These are phyloP conservation scores for Diaporthe humulicola DNA, from an alignment of 2,329 filamentous ascomycete species.

Conservation along the genomic window DNA sequence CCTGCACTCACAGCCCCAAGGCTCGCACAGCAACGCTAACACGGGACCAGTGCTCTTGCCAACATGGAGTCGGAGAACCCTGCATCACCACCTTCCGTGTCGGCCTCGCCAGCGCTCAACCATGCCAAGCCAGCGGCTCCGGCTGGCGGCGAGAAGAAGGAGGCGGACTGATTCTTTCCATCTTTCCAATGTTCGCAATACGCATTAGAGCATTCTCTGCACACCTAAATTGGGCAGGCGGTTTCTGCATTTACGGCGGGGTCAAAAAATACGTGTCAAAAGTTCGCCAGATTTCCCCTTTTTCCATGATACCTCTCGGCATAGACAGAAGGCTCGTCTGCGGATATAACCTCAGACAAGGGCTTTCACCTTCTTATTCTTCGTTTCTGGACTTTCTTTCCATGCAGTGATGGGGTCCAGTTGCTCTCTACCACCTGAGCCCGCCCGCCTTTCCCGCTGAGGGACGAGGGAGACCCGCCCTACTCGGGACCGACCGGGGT, in stretches of 20 bases:
- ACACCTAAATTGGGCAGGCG: slow-evolving; percentile 64
- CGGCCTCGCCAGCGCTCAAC: slow-evolving; percentile 74
- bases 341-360: slow-evolving; percentile 46
- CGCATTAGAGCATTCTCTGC: slow-evolving; percentile 60
- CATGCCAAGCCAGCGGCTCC: slow-evolving; percentile 70
- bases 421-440: slow-evolving; percentile 25
- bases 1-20: neutral
- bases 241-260: slow-evolving; percentile 62
- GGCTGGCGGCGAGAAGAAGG: slow-evolving; percentile 59
- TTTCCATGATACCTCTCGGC: slow-evolving; percentile 63
- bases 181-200: slow-evolving; percentile 48
- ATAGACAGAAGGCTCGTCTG: slow-evolving; percentile 58
- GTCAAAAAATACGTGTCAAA: slow-evolving; percentile 62
- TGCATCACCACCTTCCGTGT: slow-evolving; percentile 77
- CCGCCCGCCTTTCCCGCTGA: neutral
- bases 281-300: slow-evolving; percentile 58
- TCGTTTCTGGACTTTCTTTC: slow-evolving; percentile 40
- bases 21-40: slow-evolving; percentile 47
- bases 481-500: slow-evolving; percentile 23
- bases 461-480: neutral
- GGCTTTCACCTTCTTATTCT: slow-evolving; percentile 41
- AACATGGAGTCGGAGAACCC: slow-evolving; percentile 74
- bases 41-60: slow-evolving; percentile 63
- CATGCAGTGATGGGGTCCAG: slow-evolving; percentile 21
- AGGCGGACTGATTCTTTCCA: slow-evolving; percentile 59